A percentile compares a stretch with the other conserved stretches of the same genome.
Evolutionary conservation across 305 asterid species (phyloP).

Genomic region (Fraxinus dipetala): DNA sequence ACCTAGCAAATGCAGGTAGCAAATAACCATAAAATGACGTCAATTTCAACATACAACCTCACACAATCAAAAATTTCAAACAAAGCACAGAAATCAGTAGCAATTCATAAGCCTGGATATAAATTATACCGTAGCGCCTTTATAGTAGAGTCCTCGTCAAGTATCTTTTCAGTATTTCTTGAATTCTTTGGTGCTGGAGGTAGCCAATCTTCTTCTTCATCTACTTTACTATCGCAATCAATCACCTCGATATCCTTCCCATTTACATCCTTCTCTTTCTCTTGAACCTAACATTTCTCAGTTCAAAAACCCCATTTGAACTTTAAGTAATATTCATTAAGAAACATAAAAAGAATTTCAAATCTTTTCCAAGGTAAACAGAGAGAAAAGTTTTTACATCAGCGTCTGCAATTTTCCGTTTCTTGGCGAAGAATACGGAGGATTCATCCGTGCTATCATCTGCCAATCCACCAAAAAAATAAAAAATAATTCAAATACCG

Average conservation of each 20-base stretch:
- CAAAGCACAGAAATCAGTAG: neutral
- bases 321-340: conserved; percentile 7
- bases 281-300: conserved; percentile 40
- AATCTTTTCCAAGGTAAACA: conserved; percentile 8
- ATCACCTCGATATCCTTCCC: conserved; percentile 36
- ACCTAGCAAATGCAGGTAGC: neutral
- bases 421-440: conserved; percentile 41
- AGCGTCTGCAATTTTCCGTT: conserved; percentile 40
- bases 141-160: conserved; percentile 60
- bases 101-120: neutral
- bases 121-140: conserved; percentile 69
- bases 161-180: conserved; percentile 19
- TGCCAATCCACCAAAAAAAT: conserved; percentile 22
- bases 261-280: conserved; percentile 33
- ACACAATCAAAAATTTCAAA: neutral
- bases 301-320: conserved; percentile 8
- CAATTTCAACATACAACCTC: neutral
- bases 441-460: conserved; percentile 62
- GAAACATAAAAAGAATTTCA: neutral
- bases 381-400: conserved; percentile 33
- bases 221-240: conserved; percentile 50
- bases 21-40: neutral
- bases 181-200: conserved; percentile 63
- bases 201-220: conserved; percentile 83
- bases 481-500: neutral